Evolutionary conservation across 306 rosid species (phyloP), one percentile per base, ranked within the genome.

Genomic region (Begonia fuchsioides): DNA sequence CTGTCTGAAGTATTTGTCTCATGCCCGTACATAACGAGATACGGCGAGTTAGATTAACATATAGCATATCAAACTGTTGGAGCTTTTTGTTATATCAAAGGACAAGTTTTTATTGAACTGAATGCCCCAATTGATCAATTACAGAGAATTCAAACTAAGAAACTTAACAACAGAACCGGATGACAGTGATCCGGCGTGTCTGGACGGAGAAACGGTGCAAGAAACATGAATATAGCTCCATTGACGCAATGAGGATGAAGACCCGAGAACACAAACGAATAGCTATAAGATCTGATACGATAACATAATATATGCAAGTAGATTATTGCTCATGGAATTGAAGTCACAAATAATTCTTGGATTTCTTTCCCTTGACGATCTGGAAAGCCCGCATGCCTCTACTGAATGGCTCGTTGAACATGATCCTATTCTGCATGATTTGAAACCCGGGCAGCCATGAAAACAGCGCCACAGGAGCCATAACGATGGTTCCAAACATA

Each of bases 391-490:
- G 66, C 15, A 83, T 82, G 20, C 94, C 94, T 59, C 78, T 58
- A 56, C 94, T 67, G 68, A 83, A 79, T 57, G 90, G 85, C 45
- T 79, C 90, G 13, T 83, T 79, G 66, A 83, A 83, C 68, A 83
- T 70, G 62, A 72, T 72, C 68, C 81, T 69, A 20, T 88, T 76
- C 75, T 83, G 90, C 90, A 83, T 79, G 19, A 84, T 32, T 60
- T 83, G 94, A 63, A 76, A 72, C 44, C 94, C 94, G 15, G 94
- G 94, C 57, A 74, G 67, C 90, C 94, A 79, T 50, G 94, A 83
- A 11, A 79, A 26, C 15, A 74, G 43, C 39, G 94, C 94, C 63
- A 83, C 80, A 56, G 94, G 88, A 52, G 44, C 16, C 88, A 79
- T 63, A 39, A 83, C 69, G 66, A 76, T 64, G 47, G 79, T 65